phyloP scores from a whole-genome alignment of 257 asterid species.

The Asclepias syriaca region DNA sequence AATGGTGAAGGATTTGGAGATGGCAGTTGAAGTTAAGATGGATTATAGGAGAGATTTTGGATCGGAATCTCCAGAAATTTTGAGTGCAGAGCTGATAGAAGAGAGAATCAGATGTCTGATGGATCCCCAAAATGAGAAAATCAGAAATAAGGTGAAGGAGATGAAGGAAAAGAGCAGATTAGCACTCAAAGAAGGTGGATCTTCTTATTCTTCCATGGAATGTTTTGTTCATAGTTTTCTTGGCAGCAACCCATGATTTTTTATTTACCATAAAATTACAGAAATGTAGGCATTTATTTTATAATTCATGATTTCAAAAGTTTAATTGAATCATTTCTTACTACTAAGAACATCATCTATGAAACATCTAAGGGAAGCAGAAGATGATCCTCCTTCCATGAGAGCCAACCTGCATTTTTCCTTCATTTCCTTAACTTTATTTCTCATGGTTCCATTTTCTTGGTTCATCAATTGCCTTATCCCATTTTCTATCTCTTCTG shows the following conservation, averaged over 20 bases:
- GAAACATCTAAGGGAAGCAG: background rate
- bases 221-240: background rate
- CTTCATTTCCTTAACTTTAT: background rate
- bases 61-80: background rate
- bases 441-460: background rate
- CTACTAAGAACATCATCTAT: background rate
- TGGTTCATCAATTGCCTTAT: background rate
- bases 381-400: slow-evolving; percentile 8
- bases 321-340: background rate
- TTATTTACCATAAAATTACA: background rate
- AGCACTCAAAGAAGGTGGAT: slow-evolving; percentile 5
- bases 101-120: background rate
- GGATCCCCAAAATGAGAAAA: slow-evolving; percentile 6
- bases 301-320: no score
- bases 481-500: background rate
- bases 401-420: slow-evolving; percentile 4
- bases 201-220: background rate
- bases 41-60: background rate
- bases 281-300: background rate
- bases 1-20: slow-evolving; percentile 1
- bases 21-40: slow-evolving; percentile 11
- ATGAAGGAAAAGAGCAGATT: slow-evolving; percentile 6
- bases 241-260: background rate
- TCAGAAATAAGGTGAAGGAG: slow-evolving; percentile 5
- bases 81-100: slow-evolving; percentile 5